Evolutionary conservation across 352 stramenopile genomes (phyloP), one percentile per base, ranked within the genome.

Genomic region (Phytophthora litchii): DNA sequence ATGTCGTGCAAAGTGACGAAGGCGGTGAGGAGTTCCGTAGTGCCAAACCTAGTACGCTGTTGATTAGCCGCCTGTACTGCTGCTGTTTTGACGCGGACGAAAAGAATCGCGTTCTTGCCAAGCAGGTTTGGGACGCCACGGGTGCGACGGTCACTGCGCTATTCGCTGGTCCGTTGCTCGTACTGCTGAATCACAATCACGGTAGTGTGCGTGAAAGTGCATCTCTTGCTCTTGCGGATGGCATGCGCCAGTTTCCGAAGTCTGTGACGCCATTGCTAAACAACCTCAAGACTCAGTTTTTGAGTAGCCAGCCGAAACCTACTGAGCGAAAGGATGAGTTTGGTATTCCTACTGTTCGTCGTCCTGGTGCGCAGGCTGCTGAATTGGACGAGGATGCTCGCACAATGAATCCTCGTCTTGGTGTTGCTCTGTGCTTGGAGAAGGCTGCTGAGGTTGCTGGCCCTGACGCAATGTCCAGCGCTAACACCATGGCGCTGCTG

Each of bases 231-330:
- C 75, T 97, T 54, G 88, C 88, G 3, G 73, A 88, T 23, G 89
- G 83, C 34, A 88, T 96, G 80, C 76, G 74, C 37, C 82, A 88
- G 53, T 94, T 91, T 72, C 83, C 84, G 0, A 76, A 93, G 60
- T 82, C 78, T 16, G 77, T 89, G 50, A 86, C 77, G 25, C 78
- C 76, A 3, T 64, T 89, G 34, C 50, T 92, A 29, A 81, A 91
- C 51, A 80, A 84, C 46, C 59, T 96, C 6, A 83, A 86, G 67
- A 64, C 74, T 6, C 74, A 91, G 38, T 92, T 94, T 53, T 45
- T 80, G 36, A 72, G 59, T 27, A 80, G 72, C 19, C 41, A 89
- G 48, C 81, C 81, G 4, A 85, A 86, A 53, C 61, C 76, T 11
- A 41, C 79, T 1, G 76, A 88, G 41, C 61, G 61, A 27, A 74